Base-by-base conservation (phyloP, 371 early-diverging fungal species). In the Coemansia linderi region DNA sequence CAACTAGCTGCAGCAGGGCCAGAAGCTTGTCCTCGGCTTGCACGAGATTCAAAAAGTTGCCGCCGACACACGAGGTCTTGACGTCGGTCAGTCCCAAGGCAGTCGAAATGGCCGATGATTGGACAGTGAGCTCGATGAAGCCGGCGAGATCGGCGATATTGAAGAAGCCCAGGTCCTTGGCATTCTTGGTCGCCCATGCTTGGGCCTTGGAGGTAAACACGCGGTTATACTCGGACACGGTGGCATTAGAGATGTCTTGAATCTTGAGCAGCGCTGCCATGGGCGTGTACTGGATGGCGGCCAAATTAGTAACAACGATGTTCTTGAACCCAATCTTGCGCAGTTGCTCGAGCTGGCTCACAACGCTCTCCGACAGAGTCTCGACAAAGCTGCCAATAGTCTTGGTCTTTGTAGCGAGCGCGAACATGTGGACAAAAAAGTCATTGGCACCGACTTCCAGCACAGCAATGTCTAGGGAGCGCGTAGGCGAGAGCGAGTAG, bases 401-500 rank as follows among this genome's bases (percentile, higher is more conserved):
- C 52, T 65, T 37, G 1, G 39, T 52, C n/a, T 43, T 44, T 9
- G 64, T 61, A 0, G 52, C 59, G n/a, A 73, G 61, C 29, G 65
- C 59, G 37, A 59, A 19, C 70, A 69, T 60, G 29, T 65, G 29
- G 41, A 62, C 69, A 24, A 74, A 71, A 37, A 65, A 74, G 33
- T 79, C 79, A 24, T 78, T 79, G 8, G 68, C 58, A 17, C 79
- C 79, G 12, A 72, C 63, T 37, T 79, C 79, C 6, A 79, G 52
- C 5, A 79, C 68, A 0, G 80, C 79, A 57, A 79, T 68, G 24
- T 79, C 79, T 2, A n/a, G 12, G n/a, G 33, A 8, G 15, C 63
- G 65, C 15, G 74, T 66, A 2, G 31, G 6, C 7, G 57, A 36
- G 5, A 15, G 17, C 1, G 58, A 22, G 48, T 74, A 74, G 9